Evolutionary conservation across 2,329 filamentous ascomycete genomes (phyloP).

Genomic region (Alternaria sp.): DNA sequence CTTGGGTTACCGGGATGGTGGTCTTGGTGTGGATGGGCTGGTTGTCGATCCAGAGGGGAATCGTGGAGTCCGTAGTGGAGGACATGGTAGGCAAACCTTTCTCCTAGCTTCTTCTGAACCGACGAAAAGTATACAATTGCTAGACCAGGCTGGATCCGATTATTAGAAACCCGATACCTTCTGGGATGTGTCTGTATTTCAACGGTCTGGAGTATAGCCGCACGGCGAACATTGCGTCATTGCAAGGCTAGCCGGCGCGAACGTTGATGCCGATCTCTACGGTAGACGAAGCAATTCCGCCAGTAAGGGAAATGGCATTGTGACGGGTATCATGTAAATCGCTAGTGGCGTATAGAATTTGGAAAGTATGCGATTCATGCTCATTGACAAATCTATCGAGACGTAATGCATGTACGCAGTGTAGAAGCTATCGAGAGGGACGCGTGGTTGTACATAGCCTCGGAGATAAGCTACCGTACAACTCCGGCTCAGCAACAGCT

Average conservation of each 20-base stretch:
- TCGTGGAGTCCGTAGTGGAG: slow-evolving; percentile 9
- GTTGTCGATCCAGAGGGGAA: slow-evolving; percentile 58
- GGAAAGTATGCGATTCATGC: background rate
- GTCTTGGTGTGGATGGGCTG: slow-evolving; percentile 41
- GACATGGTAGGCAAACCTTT: background rate
- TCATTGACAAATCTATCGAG: background rate
- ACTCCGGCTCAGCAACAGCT: background rate
- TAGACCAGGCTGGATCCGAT: background rate
- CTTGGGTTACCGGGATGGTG: slow-evolving; percentile 65
- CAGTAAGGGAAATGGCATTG: background rate
- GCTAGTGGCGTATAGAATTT: background rate
- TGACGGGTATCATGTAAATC: background rate
- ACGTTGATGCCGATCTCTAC: slow-evolving; percentile 7
- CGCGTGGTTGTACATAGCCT: background rate
- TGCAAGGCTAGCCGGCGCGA: background rate
- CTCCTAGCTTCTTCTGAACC: background rate
- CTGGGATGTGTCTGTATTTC: background rate
- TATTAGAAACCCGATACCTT: background rate
- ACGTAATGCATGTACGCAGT: background rate
- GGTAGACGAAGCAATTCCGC: slow-evolving; percentile 5
- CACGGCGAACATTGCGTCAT: slow-evolving; percentile 5
- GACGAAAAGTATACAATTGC: background rate
- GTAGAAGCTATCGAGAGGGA: background rate
- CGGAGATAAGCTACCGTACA: background rate
- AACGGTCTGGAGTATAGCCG: background rate